phyloP scores from a whole-genome alignment of 140 eudicot genomes.

The Flaveria floridana region DNA sequence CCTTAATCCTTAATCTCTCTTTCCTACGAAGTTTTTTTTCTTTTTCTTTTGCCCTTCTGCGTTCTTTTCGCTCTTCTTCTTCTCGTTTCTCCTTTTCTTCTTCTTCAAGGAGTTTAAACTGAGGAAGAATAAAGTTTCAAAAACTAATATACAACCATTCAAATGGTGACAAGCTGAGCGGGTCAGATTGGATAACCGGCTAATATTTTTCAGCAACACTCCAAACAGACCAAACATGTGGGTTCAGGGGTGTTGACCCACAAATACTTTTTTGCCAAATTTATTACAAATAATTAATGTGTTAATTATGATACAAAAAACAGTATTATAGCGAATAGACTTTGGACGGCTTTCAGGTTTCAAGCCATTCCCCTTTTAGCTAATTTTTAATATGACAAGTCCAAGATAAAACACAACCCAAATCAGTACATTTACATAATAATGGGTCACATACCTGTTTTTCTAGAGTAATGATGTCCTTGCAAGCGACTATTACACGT shows the following conservation, averaged over 20 bases:
- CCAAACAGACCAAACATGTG: background rate
- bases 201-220: background rate
- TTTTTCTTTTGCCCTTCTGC: conserved; percentile 78
- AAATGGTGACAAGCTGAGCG: background rate
- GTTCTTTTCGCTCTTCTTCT: conserved; percentile 91
- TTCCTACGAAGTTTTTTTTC: conserved; percentile 91
- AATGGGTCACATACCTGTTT: conserved; percentile 58
- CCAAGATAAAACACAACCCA: background rate
- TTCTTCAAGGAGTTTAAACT: conserved; percentile 96
- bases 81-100: conserved; percentile 95
- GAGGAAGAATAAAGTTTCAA: conserved; percentile 24
- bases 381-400: background rate
- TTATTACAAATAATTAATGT: background rate
- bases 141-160: background rate
- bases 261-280: background rate
- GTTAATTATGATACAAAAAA: background rate
- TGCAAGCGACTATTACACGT: conserved; percentile 91
- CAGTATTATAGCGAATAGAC: background rate
- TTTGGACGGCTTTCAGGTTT: background rate
- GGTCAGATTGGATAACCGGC: background rate
- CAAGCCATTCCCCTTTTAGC: background rate
- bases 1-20: conserved; percentile 84
- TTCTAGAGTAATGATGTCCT: conserved; percentile 81
- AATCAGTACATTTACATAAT: background rate
- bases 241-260: background rate